A percentile compares a stretch with the other conserved stretches of the same genome.
phyloP scores from a whole-genome alignment of 345 rosid genomes.

The Bruguiera sexangula region DNA sequence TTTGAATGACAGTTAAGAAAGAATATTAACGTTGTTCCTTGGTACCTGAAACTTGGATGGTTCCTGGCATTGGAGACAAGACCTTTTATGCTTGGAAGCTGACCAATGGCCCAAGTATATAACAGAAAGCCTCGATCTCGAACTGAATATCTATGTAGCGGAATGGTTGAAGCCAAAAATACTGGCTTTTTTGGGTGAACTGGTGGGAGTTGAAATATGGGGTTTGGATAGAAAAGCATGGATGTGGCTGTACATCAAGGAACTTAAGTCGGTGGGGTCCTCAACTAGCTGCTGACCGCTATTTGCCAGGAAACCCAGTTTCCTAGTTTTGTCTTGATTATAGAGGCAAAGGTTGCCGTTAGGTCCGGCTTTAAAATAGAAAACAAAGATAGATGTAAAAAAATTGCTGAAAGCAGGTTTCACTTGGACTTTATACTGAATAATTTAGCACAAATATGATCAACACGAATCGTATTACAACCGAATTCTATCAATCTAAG shows the following conservation, averaged over 20 bases:
- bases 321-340: constrained; percentile 27
- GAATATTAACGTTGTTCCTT: not conserved
- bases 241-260: constrained; percentile 47
- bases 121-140: not conserved
- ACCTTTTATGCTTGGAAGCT: constrained; percentile 2
- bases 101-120: not conserved
- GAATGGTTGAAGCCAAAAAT: constrained; percentile 9
- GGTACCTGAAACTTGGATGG: constrained; percentile 82
- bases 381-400: too few relatives aligned
- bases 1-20: constrained; percentile 21
- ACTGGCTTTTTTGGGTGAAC: constrained; percentile 1
- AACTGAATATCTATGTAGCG: constrained; percentile 4
- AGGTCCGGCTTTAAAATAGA: too few relatives aligned
- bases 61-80: constrained; percentile 69
- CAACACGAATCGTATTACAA: too few relatives aligned
- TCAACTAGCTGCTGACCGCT: constrained; percentile 3
- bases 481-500: too few relatives aligned
- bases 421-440: too few relatives aligned
- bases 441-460: too few relatives aligned
- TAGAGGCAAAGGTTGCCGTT: not conserved
- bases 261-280: constrained; percentile 38
- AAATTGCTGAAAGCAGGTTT: too few relatives aligned
- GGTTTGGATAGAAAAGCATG: constrained; percentile 40
- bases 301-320: not conserved
- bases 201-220: not conserved